Percentiles rank a stretch among this genome's conserved stretches.
These are phyloP conservation scores for Phoma sp. DNA, from an alignment of 2,329 filamentous ascomycete species.

Conservation along the genomic window DNA sequence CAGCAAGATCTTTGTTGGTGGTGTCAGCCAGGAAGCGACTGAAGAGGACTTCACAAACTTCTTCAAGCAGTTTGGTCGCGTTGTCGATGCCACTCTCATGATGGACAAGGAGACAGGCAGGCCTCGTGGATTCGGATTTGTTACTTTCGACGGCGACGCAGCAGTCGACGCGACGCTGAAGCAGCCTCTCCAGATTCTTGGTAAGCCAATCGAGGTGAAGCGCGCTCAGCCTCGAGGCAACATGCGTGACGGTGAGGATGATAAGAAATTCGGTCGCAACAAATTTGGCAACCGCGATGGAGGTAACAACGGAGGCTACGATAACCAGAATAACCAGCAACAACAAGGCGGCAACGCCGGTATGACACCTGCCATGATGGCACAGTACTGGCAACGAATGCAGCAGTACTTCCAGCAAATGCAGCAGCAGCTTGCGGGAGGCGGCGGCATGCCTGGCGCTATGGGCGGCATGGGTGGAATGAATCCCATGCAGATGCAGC, in stretches of 20 bases:
- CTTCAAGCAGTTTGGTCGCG: slow-evolving; percentile 94
- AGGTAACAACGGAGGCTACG: slow-evolving; percentile 43
- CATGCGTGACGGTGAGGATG: slow-evolving; percentile 86
- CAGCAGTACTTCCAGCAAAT: slow-evolving; percentile 96
- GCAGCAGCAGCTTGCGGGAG: slow-evolving; percentile 81
- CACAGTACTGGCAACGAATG: slow-evolving; percentile 98
- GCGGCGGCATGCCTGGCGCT: slow-evolving; percentile 44
- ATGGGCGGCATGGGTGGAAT: slow-evolving; percentile 59
- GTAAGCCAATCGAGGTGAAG: slow-evolving; percentile 97
- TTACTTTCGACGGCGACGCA: slow-evolving; percentile 95
- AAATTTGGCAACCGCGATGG: slow-evolving; percentile 47
- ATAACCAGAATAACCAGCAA: slow-evolving; percentile 56
- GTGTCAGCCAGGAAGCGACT: slow-evolving; percentile 95
- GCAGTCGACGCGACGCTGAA: slow-evolving; percentile 91
- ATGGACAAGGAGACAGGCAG: slow-evolving; percentile 99
- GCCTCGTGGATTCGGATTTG: slow-evolving; percentile 94
- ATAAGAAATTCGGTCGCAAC: slow-evolving; percentile 51
- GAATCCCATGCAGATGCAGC: slow-evolving; percentile 63
- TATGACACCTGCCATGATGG: slow-evolving; percentile 97
- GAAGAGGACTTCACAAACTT: slow-evolving; percentile 96
- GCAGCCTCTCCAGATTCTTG: slow-evolving; percentile 85
- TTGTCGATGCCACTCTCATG: slow-evolving; percentile 97
- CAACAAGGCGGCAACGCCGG: slow-evolving; percentile 55
- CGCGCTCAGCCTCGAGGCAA: slow-evolving; percentile 96
- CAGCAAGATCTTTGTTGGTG: slow-evolving; percentile 97